Evolutionary conservation across 495 filamentous ascomycete genomes (phyloP), one percentile per base, ranked within the genome.

Genomic region (Rhizodiscina lignyota): DNA sequence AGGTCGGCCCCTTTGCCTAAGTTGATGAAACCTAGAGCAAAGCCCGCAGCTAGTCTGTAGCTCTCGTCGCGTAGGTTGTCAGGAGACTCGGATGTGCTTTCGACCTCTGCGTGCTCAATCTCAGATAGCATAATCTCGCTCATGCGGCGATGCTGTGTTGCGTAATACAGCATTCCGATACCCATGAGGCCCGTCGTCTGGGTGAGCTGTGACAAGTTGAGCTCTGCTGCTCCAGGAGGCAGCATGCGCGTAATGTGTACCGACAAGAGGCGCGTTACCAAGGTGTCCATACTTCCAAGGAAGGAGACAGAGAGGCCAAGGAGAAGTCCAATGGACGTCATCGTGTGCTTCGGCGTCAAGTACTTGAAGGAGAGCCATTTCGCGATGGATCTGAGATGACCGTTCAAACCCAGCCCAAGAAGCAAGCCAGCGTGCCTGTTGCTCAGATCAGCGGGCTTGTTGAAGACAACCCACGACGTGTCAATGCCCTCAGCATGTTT

Each of bases 321-420:
- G 29, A 99, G 67, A 15, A 99, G 65, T 6, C 91, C 89, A 40
- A 99, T 91, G 4, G 89, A 94, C 8, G 87, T 94, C 87, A 96
- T 96, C 24, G 85, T 86, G 55, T 97, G 89, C 50, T 97, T 97
- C 2, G 89, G 89, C 0, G 89, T 96, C 20, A 97, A 59, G 42
- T 97, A 97, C 58, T 93, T 96, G 70, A 94, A 97, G 29, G 86
- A 85, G 18, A 94, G 79, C 91, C 91, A 96, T 56, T 94, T 94
- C 6, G 91, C 91, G 13, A 99, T 66, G 5, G 69, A 76, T 52
- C 81, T 91, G 22, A 99, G 63, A 59, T 96, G 91, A 0, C 91
- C 91, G 52, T 93, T 94, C 31, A 99, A 64, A n/a, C 89, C 89
- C 4, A 99, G 58, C 6, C 81, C 89, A 6, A 99, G 60, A 6